Conservation (phyloP, 768 basidiomycete genomes). For the Termitomyces sp. region DNA sequence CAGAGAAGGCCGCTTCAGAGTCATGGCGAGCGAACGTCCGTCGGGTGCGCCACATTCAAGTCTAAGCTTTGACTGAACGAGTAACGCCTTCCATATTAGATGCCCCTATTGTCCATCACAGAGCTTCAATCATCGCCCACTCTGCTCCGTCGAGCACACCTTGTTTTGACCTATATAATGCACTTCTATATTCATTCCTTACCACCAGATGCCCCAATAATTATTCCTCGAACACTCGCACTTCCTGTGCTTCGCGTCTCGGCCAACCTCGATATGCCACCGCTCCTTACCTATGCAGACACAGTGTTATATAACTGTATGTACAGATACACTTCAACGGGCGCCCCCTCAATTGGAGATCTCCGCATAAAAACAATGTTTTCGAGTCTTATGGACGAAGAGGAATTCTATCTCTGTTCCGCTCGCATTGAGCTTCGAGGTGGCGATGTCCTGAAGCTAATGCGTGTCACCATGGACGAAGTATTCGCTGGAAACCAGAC, state of each 20-base stretch:
- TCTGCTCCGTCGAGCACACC: slow-evolving; percentile 64
- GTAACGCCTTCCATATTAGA: slow-evolving; percentile 25
- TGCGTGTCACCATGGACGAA: slow-evolving; percentile 85
- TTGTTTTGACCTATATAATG: slow-evolving; percentile 66
- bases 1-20: slow-evolving; percentile 33
- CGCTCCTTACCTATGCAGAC: slow-evolving; percentile 87
- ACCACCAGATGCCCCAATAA: slow-evolving; percentile 41
- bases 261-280: slow-evolving; percentile 70
- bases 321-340: slow-evolving; percentile 29
- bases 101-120: slow-evolving; percentile 45
- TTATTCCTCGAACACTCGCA: slow-evolving; percentile 66
- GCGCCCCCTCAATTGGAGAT: slow-evolving; percentile 49
- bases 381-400: slow-evolving; percentile 75
- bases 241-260: slow-evolving; percentile 74
- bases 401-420: slow-evolving; percentile 84
- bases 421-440: slow-evolving; percentile 85
- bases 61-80: neutral
- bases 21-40: slow-evolving; percentile 44
- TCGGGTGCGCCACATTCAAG: slow-evolving; percentile 25
- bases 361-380: slow-evolving; percentile 65
- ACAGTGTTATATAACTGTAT: slow-evolving; percentile 87
- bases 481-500: slow-evolving; percentile 72
- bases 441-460: slow-evolving; percentile 77
- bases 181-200: slow-evolving; percentile 77
- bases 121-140: slow-evolving; percentile 46